Base-by-base conservation (phyloP, 2,329 filamentous ascomycete genomes). In the Pseudogymnoascus pannorum region DNA sequence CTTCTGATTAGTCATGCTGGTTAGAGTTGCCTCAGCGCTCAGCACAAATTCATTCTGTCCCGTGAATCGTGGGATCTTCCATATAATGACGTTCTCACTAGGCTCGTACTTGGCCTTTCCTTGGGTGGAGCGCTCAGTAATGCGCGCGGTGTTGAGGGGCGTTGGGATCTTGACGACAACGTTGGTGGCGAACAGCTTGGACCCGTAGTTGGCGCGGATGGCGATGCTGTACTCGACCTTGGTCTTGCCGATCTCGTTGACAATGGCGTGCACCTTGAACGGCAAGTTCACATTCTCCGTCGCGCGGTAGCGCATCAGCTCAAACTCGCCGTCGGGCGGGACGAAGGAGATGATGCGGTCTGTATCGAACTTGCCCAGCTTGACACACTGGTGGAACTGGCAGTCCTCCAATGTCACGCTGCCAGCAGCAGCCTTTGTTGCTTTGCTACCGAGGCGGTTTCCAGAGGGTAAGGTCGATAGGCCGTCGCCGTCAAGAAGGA, bases 221-320 rank as follows among this genome's bases (percentile, higher is more conserved):
- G 92, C 92, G 70, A 99, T 96, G 78, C 91, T 96, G 79, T 97
- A 99, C 76, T 99, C 94, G 64, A 99, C 94, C 76, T 97, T 97
- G 42, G 91, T 94, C 72, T 94, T 95, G 66, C 94, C 93, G 63
- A 97, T 84, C 76, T 99, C 94, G 72, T 96, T 96, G 71, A 99
- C 94, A 68, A 99, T 99, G 67, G 93, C 93, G 73, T 99, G 94
- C 8, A 99, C 92, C 75, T 97, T 97, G 83, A 99, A 99, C 0
- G 94, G 95, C 14, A 99, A 80, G 72, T 99, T 99, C 72, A 99
- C 93, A 72, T 99, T 99, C 74, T 99, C 94, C 22, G 93, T 97
- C 9, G 94, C 92, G 59, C 95, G 91, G 76, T 99, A 99, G 57
- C 92, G 88, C 94, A 99, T 99, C 65, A 99, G 83, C 78, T 99